Conservation (phyloP, 2,329 filamentous ascomycete species). For the Canariomyces notabilis region DNA sequence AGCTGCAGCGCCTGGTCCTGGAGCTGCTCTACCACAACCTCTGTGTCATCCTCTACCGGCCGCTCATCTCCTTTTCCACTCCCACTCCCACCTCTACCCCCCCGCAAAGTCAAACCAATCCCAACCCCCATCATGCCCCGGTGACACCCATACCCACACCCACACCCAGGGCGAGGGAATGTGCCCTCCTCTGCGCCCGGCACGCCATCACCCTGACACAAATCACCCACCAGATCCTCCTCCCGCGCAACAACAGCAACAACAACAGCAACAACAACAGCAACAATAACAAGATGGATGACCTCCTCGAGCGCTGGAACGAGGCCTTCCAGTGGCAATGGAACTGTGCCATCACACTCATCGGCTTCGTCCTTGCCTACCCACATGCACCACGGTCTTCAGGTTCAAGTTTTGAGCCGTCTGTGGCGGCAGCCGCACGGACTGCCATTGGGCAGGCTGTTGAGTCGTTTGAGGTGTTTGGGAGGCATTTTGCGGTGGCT, state of each 20-base stretch:
- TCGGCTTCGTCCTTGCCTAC: conserved; percentile 38
- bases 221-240: conserved; percentile 34
- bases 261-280: too few species aligned
- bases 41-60: conserved; percentile 34
- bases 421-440: background rate
- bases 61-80: conserved; percentile 34
- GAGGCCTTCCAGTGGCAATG: conserved; percentile 40
- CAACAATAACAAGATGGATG: conserved; percentile 25
- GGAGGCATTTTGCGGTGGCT: background rate
- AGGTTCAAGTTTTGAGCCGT: too few species aligned
- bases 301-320: conserved; percentile 34
- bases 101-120: too few species aligned
- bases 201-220: conserved; percentile 34
- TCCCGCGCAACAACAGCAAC: too few species aligned
- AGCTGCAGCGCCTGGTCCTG: conserved; percentile 38
- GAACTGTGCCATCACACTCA: conserved; percentile 36
- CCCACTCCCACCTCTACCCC: too few species aligned
- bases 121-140: too few species aligned
- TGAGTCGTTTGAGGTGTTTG: background rate
- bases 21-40: conserved; percentile 39
- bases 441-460: background rate
- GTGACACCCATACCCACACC: background rate
- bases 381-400: conserved; percentile 26
- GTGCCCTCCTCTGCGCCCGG: conserved; percentile 28
- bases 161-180: conserved; percentile 24